Percentiles rank a stretch among this genome's conserved stretches.
These are phyloP conservation scores for Aspergillus luchuensis DNA, from an alignment of 2,329 filamentous ascomycete species.

Conservation along the genomic window DNA sequence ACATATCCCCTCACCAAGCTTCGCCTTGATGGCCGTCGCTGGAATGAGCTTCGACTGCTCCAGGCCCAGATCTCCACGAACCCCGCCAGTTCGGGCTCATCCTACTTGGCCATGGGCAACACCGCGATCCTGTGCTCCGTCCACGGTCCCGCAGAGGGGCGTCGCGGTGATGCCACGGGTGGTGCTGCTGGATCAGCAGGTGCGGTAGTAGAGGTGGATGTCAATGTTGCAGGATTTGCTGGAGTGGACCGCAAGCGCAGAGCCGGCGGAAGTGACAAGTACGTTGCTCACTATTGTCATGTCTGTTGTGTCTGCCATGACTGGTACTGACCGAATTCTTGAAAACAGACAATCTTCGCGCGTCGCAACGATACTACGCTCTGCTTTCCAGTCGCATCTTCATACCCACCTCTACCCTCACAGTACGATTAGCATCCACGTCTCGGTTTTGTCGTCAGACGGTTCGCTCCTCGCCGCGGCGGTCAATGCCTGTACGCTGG, in stretches of 20 bases:
- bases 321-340: not conserved
- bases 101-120: slow-evolving; percentile 95
- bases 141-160: slow-evolving; percentile 76
- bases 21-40: slow-evolving; percentile 80
- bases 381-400: slow-evolving; percentile 74
- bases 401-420: slow-evolving; percentile 89
- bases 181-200: slow-evolving; percentile 51
- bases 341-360: slow-evolving; percentile 66
- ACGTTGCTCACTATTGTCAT: slow-evolving; percentile 30
- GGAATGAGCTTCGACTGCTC: slow-evolving; percentile 93
- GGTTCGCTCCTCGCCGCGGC: slow-evolving; percentile 87
- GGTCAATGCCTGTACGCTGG: slow-evolving; percentile 87
- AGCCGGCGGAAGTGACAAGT: slow-evolving; percentile 74
- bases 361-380: slow-evolving; percentile 67
- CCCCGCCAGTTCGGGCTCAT: slow-evolving; percentile 86
- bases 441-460: slow-evolving; percentile 88
- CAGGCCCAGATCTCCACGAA: slow-evolving; percentile 90
- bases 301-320: too few species aligned
- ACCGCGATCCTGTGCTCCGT: slow-evolving; percentile 96
- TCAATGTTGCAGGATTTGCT: slow-evolving; percentile 84
- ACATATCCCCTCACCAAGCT: slow-evolving; percentile 85
- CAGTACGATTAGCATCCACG: slow-evolving; percentile 76
- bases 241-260: slow-evolving; percentile 80
- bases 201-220: slow-evolving; percentile 75
- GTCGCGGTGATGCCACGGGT: slow-evolving; percentile 51